These are phyloP conservation scores for Diaporthe sp. DNA, from an alignment of 2,329 filamentous ascomycete genomes.

Conservation along the genomic window DNA sequence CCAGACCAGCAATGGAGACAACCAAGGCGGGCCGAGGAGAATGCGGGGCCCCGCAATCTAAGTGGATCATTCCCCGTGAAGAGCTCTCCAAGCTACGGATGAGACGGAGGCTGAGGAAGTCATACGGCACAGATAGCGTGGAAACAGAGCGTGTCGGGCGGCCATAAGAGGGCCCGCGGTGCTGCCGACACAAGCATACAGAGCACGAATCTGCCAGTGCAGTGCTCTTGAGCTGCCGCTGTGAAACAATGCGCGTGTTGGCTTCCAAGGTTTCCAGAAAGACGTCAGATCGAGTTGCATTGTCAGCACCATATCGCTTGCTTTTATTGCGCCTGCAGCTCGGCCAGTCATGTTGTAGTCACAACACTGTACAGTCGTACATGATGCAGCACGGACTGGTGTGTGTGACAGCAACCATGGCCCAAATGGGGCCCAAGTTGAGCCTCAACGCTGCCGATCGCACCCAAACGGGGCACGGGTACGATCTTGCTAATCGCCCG, in stretches of 20 bases:
- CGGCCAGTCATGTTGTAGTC: constrained; percentile 19
- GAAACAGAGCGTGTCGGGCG: not conserved
- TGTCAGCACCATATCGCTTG: constrained; percentile 1
- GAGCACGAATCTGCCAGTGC: not conserved
- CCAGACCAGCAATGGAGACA: not conserved
- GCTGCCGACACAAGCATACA: not conserved
- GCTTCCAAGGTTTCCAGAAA: constrained; percentile 26
- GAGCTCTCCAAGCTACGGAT: constrained; percentile 15
- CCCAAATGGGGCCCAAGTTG: constrained; percentile 5
- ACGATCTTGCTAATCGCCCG: not conserved
- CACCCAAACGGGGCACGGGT: constrained; percentile 8
- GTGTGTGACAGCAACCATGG: not conserved
- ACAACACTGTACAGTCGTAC: not conserved
- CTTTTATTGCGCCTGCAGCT: not conserved
- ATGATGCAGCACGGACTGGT: constrained; percentile 17
- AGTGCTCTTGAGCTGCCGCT: constrained; percentile 8
- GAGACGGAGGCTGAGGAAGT: constrained; percentile 6
- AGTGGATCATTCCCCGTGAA: constrained; percentile 21
- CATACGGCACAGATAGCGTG: constrained; percentile 12
- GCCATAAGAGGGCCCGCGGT: constrained; percentile 24
- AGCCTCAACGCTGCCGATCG: constrained; percentile 26
- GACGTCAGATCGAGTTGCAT: constrained; percentile 18
- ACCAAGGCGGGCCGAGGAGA: constrained; percentile 21
- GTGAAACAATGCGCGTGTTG: constrained; percentile 31
- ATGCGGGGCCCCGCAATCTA: constrained; percentile 27